These are phyloP conservation scores for Lentinula edodes DNA, from an alignment of 768 basidiomycete species.

Conservation along the genomic window DNA sequence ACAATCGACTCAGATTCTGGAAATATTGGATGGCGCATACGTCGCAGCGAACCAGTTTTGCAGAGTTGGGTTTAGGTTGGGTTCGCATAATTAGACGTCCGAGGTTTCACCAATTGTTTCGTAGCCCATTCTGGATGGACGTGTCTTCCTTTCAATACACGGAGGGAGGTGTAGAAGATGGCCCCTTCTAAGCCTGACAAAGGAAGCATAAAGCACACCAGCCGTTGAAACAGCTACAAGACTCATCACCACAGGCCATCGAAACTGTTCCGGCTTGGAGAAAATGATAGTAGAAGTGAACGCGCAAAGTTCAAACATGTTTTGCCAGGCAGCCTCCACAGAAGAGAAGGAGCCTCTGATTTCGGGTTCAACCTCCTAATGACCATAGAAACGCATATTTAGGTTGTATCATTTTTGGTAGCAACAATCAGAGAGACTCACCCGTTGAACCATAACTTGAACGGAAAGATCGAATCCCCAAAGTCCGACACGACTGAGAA, in stretches of 20 bases:
- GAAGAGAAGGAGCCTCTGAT: slow-evolving; percentile 21
- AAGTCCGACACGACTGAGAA: slow-evolving; percentile 21
- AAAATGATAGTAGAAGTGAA: slow-evolving; percentile 19
- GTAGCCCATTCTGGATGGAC: neutral
- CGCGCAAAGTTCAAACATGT: slow-evolving; percentile 19
- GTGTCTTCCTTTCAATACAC: neutral
- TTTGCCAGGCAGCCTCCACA: slow-evolving; percentile 21
- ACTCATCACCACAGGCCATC: slow-evolving; percentile 18
- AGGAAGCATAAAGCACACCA: slow-evolving; percentile 13
- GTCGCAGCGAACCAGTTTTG: no score
- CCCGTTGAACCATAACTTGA: slow-evolving; percentile 23
- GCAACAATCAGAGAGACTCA: no score
- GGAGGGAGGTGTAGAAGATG: slow-evolving; percentile 16
- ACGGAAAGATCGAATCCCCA: slow-evolving; percentile 25
- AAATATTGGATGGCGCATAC: no score
- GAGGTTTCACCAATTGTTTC: neutral
- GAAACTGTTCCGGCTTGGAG: slow-evolving; percentile 21
- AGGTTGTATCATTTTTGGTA: neutral
- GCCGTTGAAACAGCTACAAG: slow-evolving; percentile 12
- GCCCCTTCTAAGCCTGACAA: slow-evolving; percentile 18
- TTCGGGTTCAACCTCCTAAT: slow-evolving; percentile 11
- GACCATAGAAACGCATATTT: neutral
- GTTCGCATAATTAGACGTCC: neutral
- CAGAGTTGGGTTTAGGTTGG: no score
- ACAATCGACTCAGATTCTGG: no score